A percentile compares a stretch with the other conserved stretches of the same genome.
Evolutionary conservation across 169 alveolate species (phyloP).

Genomic region (Perkinsus olseni): DNA sequence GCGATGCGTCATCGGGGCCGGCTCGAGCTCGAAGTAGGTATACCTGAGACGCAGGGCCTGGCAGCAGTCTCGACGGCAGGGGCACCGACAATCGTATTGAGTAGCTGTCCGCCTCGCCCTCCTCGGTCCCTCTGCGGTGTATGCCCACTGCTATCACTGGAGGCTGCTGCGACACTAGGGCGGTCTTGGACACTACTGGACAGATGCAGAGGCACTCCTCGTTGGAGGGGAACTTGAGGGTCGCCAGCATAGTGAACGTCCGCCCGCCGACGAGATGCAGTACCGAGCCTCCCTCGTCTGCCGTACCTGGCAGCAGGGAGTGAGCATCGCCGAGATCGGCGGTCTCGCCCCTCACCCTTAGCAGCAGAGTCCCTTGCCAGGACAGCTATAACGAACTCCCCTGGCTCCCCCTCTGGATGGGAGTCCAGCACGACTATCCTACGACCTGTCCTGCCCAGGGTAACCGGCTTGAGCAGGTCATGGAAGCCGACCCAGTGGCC

Average conservation of each 20-base stretch:
- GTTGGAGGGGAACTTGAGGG: background rate
- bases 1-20: background rate
- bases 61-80: background rate
- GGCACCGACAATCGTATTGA: background rate
- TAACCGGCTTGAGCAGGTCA: background rate
- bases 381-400: background rate
- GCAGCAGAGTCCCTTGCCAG: background rate
- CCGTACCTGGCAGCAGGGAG: no score
- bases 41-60: background rate
- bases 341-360: background rate
- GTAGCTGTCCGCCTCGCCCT: background rate
- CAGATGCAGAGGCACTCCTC: background rate
- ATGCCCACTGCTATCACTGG: background rate
- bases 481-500: background rate
- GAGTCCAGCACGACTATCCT: background rate
- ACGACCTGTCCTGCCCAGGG: background rate
- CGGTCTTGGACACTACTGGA: background rate
- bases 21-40: background rate
- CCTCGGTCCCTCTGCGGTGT: background rate
- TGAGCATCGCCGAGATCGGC: no score
- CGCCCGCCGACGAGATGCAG: background rate
- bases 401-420: background rate
- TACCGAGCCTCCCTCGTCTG: background rate
- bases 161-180: background rate
- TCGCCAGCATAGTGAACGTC: background rate